Evolutionary conservation across 2,329 filamentous ascomycete genomes (phyloP), one percentile per base, ranked within the genome.

Genomic region (Trichothecium sympodiale): DNA sequence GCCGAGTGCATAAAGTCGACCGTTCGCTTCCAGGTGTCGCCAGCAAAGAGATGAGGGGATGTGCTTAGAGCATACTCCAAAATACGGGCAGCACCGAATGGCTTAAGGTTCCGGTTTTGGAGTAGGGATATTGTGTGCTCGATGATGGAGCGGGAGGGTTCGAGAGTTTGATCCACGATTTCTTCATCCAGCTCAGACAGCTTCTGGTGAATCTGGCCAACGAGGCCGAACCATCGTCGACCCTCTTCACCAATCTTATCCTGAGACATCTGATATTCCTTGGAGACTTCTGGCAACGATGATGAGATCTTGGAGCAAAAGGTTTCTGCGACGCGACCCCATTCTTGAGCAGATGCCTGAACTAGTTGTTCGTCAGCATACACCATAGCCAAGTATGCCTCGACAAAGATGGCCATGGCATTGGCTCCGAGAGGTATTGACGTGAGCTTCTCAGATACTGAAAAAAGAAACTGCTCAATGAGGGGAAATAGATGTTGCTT

Each of bases 261-360:
- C 52, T 94, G 86, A 0, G 85, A 93, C 29, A 68, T 67, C 17
- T 73, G 68, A 45, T 83, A 83, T 14, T 86, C 82, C 42, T 80
- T 80, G 0, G 86, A 87, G 38, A 89, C 77, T 50, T 89, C 86
- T 1, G 88, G 86, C 5, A 84, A 69, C 0, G 86, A 93, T 5
- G 74, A 73, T 36, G 77, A 78, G 38, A 94, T 77, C 27, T 72
- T 69, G 23, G 75, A 64, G 17, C 79, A 64, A n/a, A 94, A 59
- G 0, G 66, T 54, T 1, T 71, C 60, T 0, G 74, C 71, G n/a
- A 86, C 56, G 2, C 62, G 62, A 3, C 63, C 54, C 83, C 84
- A 91, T 43, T 79, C 64, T 3, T 64, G 55, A 13, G 62, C 53
- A 0, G 83, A 61, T 1, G 71, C 61, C 0, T 68, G 54, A 4